These are phyloP conservation scores for Zopfia rhizophila DNA, from an alignment of 2,329 filamentous ascomycete genomes.

Conservation along the genomic window DNA sequence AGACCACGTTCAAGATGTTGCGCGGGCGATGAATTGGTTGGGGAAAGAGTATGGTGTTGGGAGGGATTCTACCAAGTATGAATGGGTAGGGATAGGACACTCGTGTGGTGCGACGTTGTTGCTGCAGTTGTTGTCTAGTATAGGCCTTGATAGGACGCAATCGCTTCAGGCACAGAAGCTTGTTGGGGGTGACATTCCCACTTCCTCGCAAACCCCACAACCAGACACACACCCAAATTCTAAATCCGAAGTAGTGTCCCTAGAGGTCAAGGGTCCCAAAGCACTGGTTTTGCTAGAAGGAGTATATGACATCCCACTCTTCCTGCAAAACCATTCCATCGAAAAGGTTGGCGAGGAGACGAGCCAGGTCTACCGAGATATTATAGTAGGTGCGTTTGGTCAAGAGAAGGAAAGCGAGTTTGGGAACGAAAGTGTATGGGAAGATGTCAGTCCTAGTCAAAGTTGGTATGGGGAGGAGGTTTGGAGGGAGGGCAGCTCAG, in stretches of 20 bases:
- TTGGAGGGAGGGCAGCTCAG: conserved; percentile 52
- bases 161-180: too few relatives aligned
- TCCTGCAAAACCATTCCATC: conserved; percentile 59
- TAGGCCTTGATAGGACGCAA: too few relatives aligned
- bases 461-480: conserved; percentile 52
- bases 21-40: conserved; percentile 62
- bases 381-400: conserved; percentile 72
- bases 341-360: conserved; percentile 30
- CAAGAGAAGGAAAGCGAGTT: conserved; percentile 47
- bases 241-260: too few relatives aligned
- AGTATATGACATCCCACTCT: conserved; percentile 71
- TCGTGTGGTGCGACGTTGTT: conserved; percentile 72
- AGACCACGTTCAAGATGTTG: conserved; percentile 69
- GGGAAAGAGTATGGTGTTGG: conserved; percentile 57
- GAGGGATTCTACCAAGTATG: conserved; percentile 24
- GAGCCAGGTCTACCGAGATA: conserved; percentile 65
- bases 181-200: too few relatives aligned
- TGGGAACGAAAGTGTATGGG: conserved; percentile 57
- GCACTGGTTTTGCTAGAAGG: conserved; percentile 72
- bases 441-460: conserved; percentile 64
- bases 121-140: conserved; percentile 61
- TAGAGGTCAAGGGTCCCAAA: conserved; percentile 52
- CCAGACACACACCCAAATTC: not conserved
- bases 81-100: conserved; percentile 70
- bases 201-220: not conserved